Percentiles rank a stretch among this genome's conserved stretches.
These are phyloP conservation scores for Lachnellula cervina DNA, from an alignment of 2,329 filamentous ascomycete genomes.

Conservation along the genomic window DNA sequence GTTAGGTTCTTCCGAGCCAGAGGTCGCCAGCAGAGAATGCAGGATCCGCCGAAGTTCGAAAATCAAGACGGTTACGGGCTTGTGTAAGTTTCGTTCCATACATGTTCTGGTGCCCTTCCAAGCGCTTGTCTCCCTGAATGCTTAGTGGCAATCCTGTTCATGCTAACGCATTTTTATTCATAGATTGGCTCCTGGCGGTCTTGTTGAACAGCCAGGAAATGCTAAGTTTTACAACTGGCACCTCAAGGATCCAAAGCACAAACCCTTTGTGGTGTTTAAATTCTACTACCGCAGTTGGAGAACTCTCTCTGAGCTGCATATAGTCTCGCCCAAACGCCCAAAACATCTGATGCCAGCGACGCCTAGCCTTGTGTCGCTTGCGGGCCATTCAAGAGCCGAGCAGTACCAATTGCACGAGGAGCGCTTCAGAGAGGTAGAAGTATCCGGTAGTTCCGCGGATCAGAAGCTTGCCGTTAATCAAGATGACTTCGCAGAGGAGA, in stretches of 20 bases:
- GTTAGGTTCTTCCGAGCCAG: slow-evolving; percentile 49
- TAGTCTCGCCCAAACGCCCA: slow-evolving; percentile 33
- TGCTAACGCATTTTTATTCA: background rate
- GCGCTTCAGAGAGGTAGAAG: background rate
- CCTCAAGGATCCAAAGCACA: slow-evolving; percentile 46
- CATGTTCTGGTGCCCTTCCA: background rate
- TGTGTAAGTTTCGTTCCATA: slow-evolving; percentile 38
- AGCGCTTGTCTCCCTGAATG: background rate
- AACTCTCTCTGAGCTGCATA: slow-evolving; percentile 43
- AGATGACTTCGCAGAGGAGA: background rate
- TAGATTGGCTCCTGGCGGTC: slow-evolving; percentile 49
- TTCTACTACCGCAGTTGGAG: slow-evolving; percentile 54
- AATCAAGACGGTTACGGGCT: slow-evolving; percentile 49
- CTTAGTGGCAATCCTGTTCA: background rate
- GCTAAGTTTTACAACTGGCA: slow-evolving; percentile 49
- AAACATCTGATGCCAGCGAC: slow-evolving; percentile 15
- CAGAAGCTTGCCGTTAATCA: background rate
- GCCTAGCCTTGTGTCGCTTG: slow-evolving; percentile 18
- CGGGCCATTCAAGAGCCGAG: slow-evolving; percentile 6
- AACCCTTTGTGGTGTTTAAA: slow-evolving; percentile 48
- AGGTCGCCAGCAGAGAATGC: slow-evolving; percentile 40
- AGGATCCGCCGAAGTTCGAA: slow-evolving; percentile 40
- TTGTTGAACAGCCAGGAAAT: slow-evolving; percentile 47
- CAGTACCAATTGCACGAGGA: slow-evolving; percentile 11
- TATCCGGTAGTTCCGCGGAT: background rate